A percentile compares a stretch with the other conserved stretches of the same genome.
Evolutionary conservation across 129 eudicot species (phyloP).

Genomic region (Silybum marianum): DNA sequence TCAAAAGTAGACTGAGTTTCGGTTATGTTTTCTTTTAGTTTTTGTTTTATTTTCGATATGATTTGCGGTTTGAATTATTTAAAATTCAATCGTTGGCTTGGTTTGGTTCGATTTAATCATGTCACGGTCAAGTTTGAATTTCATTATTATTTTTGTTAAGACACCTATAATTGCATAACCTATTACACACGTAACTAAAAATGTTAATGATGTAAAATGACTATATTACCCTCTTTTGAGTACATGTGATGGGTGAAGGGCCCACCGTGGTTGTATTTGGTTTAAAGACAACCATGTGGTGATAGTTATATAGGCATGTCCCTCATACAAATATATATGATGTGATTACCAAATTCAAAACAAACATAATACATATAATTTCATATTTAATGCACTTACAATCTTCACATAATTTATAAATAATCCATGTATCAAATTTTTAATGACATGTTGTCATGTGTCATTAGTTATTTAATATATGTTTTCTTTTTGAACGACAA

Average conservation of each 20-base stretch:
- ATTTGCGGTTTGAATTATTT: too few species aligned
- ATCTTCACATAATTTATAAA: neutral
- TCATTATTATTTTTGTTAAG: neutral
- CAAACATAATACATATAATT: conserved; percentile 19
- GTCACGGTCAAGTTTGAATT: too few species aligned
- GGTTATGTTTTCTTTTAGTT: too few species aligned
- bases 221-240: neutral
- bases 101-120: too few species aligned
- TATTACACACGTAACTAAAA: conserved; percentile 8
- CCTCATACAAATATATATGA: conserved; percentile 31
- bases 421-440: neutral
- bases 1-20: too few species aligned
- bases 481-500: too few species aligned
- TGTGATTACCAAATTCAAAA: conserved; percentile 31
- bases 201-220: neutral
- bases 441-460: neutral
- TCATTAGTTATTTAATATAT: neutral
- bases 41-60: too few species aligned
- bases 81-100: too few species aligned
- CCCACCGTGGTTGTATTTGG: conserved; percentile 29
- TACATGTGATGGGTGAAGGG: conserved; percentile 19
- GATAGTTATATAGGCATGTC: conserved; percentile 37
- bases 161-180: neutral
- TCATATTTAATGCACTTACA: conserved; percentile 20
- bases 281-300: conserved; percentile 39